Evolutionary conservation across 768 basidiomycete genomes (phyloP).

Genomic region (Pleurotus sapidus): DNA sequence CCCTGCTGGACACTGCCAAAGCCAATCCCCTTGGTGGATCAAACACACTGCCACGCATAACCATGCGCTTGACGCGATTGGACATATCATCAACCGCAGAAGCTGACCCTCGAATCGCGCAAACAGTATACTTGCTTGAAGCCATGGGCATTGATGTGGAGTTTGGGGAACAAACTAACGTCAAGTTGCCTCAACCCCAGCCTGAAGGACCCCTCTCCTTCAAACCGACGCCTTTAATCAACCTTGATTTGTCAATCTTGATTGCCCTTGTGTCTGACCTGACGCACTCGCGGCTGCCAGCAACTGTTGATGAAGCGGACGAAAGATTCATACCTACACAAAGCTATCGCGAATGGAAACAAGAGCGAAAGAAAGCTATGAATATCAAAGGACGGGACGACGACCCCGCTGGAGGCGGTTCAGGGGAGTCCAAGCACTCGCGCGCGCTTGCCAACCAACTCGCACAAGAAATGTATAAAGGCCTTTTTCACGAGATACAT

Average conservation of each 20-base stretch:
- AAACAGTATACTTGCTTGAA: constrained; percentile 54
- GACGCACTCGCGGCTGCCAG: constrained; percentile 68
- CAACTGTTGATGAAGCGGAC: constrained; percentile 52
- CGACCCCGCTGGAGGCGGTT: constrained; percentile 23
- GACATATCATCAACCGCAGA: constrained; percentile 35
- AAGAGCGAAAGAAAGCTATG: constrained; percentile 10
- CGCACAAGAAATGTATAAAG: constrained; percentile 68
- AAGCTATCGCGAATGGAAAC: constrained; percentile 61
- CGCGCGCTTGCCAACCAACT: constrained; percentile 71
- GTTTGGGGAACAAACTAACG: constrained; percentile 52
- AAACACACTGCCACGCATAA: constrained; percentile 41
- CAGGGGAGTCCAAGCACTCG: constrained; percentile 49
- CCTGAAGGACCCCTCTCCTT: constrained; percentile 18
- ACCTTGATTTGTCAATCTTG: constrained; percentile 81
- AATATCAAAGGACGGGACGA: background rate
- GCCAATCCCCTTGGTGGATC: constrained; percentile 47
- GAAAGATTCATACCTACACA: constrained; percentile 60
- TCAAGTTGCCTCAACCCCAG: constrained; percentile 14
- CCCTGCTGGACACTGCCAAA: constrained; percentile 62
- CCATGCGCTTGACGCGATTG: constrained; percentile 70
- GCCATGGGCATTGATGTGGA: constrained; percentile 66
- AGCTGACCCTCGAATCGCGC: constrained; percentile 53
- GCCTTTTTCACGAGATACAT: constrained; percentile 59
- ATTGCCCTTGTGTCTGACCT: constrained; percentile 85
- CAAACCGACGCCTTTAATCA: constrained; percentile 58